A percentile compares a stretch with the other conserved stretches of the same genome.
Conservation (phyloP, 2,329 filamentous ascomycete species). For the Alternaria incomplexa region DNA sequence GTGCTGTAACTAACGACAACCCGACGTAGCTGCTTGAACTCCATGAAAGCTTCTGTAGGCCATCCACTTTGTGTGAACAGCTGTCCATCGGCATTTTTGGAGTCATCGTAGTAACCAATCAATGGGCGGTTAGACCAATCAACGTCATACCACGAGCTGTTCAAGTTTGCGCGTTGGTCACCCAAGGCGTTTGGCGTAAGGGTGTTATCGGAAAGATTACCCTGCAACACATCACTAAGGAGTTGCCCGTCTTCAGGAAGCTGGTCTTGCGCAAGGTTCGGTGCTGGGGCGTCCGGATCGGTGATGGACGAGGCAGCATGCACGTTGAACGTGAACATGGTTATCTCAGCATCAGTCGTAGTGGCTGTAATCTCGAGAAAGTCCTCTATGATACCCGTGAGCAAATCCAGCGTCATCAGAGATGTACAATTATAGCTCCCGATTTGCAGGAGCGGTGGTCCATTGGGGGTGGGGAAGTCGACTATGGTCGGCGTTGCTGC, state of each 20-base stretch:
- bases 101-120: constrained; percentile 59
- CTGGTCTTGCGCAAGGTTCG: constrained; percentile 47
- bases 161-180: constrained; percentile 62
- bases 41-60: constrained; percentile 66
- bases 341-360: constrained; percentile 61
- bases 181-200: constrained; percentile 61
- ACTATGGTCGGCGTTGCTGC: constrained; percentile 21
- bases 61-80: constrained; percentile 64
- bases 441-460: constrained; percentile 50
- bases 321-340: constrained; percentile 64
- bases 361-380: constrained; percentile 62
- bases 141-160: constrained; percentile 62
- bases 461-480: constrained; percentile 26
- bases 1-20: constrained; percentile 63
- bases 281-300: constrained; percentile 51
- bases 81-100: constrained; percentile 45
- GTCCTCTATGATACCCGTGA: constrained; percentile 58
- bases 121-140: constrained; percentile 53
- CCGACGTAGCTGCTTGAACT: constrained; percentile 60
- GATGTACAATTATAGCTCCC: constrained; percentile 63
- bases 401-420: constrained; percentile 56
- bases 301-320: constrained; percentile 57
- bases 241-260: constrained; percentile 55
- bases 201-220: constrained; percentile 57
- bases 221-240: constrained; percentile 57